These are phyloP conservation scores for Hypoxylon crocopeplum DNA, from an alignment of 495 filamentous ascomycete genomes.

Conservation along the genomic window DNA sequence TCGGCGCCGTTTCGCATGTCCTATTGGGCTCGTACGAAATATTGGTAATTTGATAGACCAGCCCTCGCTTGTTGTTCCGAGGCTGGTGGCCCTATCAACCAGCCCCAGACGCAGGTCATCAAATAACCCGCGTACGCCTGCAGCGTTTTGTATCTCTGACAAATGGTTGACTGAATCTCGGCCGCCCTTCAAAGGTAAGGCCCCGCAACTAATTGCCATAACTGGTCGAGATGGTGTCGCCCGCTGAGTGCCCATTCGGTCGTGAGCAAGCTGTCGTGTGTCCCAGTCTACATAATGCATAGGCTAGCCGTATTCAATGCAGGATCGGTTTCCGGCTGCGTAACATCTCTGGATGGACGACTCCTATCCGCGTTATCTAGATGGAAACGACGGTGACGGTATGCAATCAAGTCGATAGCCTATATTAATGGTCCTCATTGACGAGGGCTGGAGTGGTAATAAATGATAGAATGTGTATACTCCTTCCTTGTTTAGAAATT, in stretches of 20 bases:
- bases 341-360: slow-evolving; percentile 12
- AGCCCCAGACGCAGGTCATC: slow-evolving; percentile 34
- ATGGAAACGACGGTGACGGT: slow-evolving; percentile 1
- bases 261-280: slow-evolving; percentile 25
- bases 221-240: background rate
- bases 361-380: slow-evolving; percentile 3
- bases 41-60: background rate
- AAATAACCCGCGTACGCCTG: slow-evolving; percentile 27
- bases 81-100: slow-evolving; percentile 21
- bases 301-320: slow-evolving; percentile 6
- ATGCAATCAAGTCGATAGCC: background rate
- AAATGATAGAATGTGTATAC: background rate
- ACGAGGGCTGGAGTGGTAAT: background rate
- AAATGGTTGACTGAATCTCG: slow-evolving; percentile 27
- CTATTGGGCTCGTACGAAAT: slow-evolving; percentile 8
- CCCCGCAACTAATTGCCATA: slow-evolving; percentile 36
- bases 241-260: slow-evolving; percentile 20
- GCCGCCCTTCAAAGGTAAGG: slow-evolving; percentile 11
- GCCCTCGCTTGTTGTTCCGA: background rate
- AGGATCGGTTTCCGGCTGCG: slow-evolving; percentile 24
- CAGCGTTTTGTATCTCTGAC: slow-evolving; percentile 30
- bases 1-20: slow-evolving; percentile 7
- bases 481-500: slow-evolving; percentile 25
- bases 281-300: slow-evolving; percentile 3
- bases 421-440: too few relatives aligned